Percentiles rank a stretch among this genome's conserved stretches.
phyloP scores from a whole-genome alignment of 2,329 filamentous ascomycete genomes.

The Coniochaeta pulveracea region DNA sequence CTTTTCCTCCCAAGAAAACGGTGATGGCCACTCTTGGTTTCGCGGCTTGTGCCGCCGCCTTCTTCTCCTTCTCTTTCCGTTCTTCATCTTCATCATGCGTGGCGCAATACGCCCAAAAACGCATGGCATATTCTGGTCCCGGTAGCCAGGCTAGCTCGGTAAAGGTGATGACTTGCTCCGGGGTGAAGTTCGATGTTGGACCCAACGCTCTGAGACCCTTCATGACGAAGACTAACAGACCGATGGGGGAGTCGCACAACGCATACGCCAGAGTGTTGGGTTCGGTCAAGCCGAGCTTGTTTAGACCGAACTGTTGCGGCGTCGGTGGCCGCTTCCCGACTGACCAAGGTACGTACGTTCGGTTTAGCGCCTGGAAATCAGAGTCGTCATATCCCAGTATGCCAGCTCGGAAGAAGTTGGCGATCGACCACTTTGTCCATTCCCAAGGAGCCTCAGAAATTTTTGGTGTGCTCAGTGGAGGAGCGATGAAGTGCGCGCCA shows the following conservation, averaged over 20 bases:
- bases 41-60: not conserved
- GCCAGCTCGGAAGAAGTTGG: conserved; percentile 32
- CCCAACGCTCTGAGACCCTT: conserved; percentile 31
- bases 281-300: conserved; percentile 22
- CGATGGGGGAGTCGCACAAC: conserved; percentile 49
- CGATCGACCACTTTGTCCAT: conserved; percentile 46
- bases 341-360: conserved; percentile 11
- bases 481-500: conserved; percentile 49
- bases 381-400: conserved; percentile 44
- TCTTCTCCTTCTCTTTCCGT: conserved; percentile 5
- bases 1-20: conserved; percentile 29
- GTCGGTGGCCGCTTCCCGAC: conserved; percentile 8
- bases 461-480: conserved; percentile 38
- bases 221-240: conserved; percentile 42
- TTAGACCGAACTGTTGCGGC: conserved; percentile 14
- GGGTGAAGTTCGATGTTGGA: conserved; percentile 27
- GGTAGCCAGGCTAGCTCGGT: conserved; percentile 55
- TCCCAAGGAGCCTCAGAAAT: conserved; percentile 28
- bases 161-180: conserved; percentile 46
- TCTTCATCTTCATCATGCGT: conserved; percentile 18
- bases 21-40: conserved; percentile 34
- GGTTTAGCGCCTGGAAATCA: conserved; percentile 33
- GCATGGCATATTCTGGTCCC: conserved; percentile 48
- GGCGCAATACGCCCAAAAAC: conserved; percentile 40
- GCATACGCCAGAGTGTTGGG: conserved; percentile 48